Base-by-base conservation (phyloP, 805 yeast genomes). In the Lipomyces sp. region DNA sequence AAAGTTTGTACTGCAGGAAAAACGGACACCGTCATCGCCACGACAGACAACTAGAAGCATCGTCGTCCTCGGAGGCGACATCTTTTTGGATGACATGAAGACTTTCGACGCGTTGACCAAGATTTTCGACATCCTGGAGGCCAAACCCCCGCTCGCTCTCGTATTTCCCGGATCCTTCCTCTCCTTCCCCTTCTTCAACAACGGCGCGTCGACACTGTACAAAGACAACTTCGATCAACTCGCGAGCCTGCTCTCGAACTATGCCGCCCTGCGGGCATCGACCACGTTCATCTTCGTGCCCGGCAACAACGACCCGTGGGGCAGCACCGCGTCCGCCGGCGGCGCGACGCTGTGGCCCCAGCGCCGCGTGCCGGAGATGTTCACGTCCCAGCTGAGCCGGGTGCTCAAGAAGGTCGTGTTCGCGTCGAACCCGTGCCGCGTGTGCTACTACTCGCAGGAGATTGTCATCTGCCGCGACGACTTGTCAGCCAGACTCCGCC, bases 251-350 rank as follows among this genome's bases (percentile, higher is more conserved):
- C 63, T 93, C 18, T 76, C 82, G 8, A 73, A 76, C 42, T 85
- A 71, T 59, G 84, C 87, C 0, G 63, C 66, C 3, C 67, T 88
- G 5, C 69, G 81, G 13, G 63, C 70, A 6, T 63, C 69, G 5
- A 74, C 84, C 26, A 81, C 83, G 45, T 67, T 93, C 26, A 69
- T 88, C 1, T 78, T 93, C 51, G 71, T 91, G 1, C 97, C 98
- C 0, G 98, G 98, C 1, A 79, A 80, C 37, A 85, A 87, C 59
- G 99, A 93, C 68, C 96, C 96, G 0, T 93, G 98, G 97, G 82
- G 82, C 32, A 79, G 93, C 0, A 73, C 82, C 47, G 77, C 76
- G 42, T 76, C 85, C 1, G 73, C 83, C 43, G 89, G 91, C 3
- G 73, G 82, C 0, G 57, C 69, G 1, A 68, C 78, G 0, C 56